A percentile compares a stretch with the other conserved stretches of the same genome.
Conservation (phyloP, 2,329 filamentous ascomycete species). For the Claviceps sp. region DNA sequence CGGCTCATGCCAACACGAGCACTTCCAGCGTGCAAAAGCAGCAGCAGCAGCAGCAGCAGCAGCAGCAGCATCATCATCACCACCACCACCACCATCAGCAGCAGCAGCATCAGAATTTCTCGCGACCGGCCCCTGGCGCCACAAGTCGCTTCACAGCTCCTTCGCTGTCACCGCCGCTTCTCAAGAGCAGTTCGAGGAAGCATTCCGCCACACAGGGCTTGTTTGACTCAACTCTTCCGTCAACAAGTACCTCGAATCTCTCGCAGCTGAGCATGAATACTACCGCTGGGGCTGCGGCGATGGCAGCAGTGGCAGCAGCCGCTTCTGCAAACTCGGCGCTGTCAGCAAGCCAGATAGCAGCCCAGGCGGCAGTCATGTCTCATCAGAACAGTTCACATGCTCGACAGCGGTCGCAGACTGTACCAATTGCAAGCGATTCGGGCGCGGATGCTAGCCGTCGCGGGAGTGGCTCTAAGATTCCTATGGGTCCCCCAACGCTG, state of each 20-base stretch:
- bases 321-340: conserved; percentile 16
- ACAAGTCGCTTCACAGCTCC: conserved; percentile 15
- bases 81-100: no score
- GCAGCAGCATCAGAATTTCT: conserved; percentile 41
- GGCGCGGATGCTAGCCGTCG: conserved; percentile 31
- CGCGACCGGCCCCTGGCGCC: conserved; percentile 30
- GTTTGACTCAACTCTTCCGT: conserved; percentile 62
- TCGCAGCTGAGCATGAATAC: conserved; percentile 35
- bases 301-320: conserved; percentile 18
- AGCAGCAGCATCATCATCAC: no score
- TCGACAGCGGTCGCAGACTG: conserved; percentile 62
- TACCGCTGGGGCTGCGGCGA: conserved; percentile 22
- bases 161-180: conserved; percentile 17
- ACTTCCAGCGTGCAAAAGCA: conserved; percentile 21
- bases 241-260: conserved; percentile 42
- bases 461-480: conserved; percentile 31
- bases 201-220: conserved; percentile 63
- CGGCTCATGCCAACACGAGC: conserved; percentile 31
- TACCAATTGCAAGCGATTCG: conserved; percentile 40
- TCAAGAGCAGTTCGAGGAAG: conserved; percentile 41
- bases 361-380: conserved; percentile 62
- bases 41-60: no score
- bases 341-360: conserved; percentile 65
- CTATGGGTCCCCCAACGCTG: conserved; percentile 47
- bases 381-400: conserved; percentile 38